These are phyloP conservation scores for Isatis tinctoria DNA, from an alignment of 345 rosid genomes.

Conservation along the genomic window DNA sequence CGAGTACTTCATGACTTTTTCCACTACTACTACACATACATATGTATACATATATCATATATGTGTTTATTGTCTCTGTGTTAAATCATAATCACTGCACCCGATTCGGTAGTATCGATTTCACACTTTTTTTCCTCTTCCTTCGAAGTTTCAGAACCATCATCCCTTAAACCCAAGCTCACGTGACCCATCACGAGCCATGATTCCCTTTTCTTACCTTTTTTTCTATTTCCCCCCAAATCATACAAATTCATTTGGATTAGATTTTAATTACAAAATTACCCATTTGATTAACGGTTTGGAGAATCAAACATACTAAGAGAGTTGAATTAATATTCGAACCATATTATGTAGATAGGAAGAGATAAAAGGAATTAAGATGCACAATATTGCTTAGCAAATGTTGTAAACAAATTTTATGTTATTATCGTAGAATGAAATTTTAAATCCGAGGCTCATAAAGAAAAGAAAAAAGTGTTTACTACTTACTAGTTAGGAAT, in stretches of 20 bases:
- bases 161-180: slow-evolving; percentile 14
- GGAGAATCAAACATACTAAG: neutral
- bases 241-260: neutral
- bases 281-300: neutral
- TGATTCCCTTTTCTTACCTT: slow-evolving; percentile 5
- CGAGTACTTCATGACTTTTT: slow-evolving; percentile 33
- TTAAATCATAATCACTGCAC: slow-evolving; percentile 24
- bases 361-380: neutral
- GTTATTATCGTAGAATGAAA: neutral
- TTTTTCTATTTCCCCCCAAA: neutral
- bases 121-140: slow-evolving; percentile 26
- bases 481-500: neutral
- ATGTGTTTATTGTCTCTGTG: neutral
- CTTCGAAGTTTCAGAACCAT: slow-evolving; percentile 17
- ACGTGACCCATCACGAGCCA: slow-evolving; percentile 30
- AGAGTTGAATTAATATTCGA: neutral
- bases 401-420: neutral
- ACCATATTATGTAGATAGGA: neutral
- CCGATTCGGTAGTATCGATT: slow-evolving; percentile 26
- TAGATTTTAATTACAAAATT: neutral
- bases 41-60: neutral
- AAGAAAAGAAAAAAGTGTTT: neutral
- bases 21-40: slow-evolving; percentile 19
- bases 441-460: neutral
- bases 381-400: neutral